A percentile compares a stretch with the other conserved stretches of the same genome.
Evolutionary conservation across 2,329 filamentous ascomycete genomes (phyloP).

Genomic region (Alternaria brassicae): DNA sequence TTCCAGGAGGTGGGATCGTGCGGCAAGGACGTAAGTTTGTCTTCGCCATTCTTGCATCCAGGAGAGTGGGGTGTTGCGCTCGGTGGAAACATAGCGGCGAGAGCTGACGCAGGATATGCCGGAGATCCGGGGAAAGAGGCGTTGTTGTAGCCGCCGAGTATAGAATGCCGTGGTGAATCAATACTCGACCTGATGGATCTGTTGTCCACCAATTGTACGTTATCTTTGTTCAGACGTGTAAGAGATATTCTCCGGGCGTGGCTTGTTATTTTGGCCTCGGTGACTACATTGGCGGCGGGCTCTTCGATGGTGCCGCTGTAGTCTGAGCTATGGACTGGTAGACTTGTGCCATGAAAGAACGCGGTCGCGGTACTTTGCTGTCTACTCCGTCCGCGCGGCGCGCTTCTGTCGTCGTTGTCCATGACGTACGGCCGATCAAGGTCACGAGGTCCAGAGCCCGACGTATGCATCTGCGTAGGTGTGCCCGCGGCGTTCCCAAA

Average conservation of each 20-base stretch:
- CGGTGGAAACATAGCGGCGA: background rate
- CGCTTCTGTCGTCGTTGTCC: background rate
- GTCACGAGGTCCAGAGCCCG: conserved; percentile 6
- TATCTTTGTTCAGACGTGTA: conserved; percentile 29
- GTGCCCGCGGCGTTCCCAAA: conserved; percentile 34
- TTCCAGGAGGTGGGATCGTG: background rate
- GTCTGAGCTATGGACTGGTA: conserved; percentile 15
- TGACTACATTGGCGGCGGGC: background rate
- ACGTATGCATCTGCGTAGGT: conserved; percentile 21
- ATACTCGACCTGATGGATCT: conserved; percentile 24
- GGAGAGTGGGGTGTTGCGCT: background rate
- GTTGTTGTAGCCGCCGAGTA: conserved; percentile 16
- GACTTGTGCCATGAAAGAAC: conserved; percentile 22
- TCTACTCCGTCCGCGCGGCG: conserved; percentile 18
- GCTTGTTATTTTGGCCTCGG: conserved; percentile 10
- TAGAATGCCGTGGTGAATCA: conserved; percentile 28
- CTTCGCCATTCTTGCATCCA: background rate
- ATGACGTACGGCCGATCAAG: conserved; percentile 11
- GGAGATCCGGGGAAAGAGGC: conserved; percentile 8
- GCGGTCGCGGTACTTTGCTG: conserved; percentile 22
- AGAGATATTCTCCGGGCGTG: conserved; percentile 35
- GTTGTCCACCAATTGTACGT: conserved; percentile 34
- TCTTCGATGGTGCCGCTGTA: background rate
- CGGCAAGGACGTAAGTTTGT: background rate
- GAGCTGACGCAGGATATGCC: background rate